Conservation (phyloP, 148 eudicot species). For the Rhododendron molle region DNA sequence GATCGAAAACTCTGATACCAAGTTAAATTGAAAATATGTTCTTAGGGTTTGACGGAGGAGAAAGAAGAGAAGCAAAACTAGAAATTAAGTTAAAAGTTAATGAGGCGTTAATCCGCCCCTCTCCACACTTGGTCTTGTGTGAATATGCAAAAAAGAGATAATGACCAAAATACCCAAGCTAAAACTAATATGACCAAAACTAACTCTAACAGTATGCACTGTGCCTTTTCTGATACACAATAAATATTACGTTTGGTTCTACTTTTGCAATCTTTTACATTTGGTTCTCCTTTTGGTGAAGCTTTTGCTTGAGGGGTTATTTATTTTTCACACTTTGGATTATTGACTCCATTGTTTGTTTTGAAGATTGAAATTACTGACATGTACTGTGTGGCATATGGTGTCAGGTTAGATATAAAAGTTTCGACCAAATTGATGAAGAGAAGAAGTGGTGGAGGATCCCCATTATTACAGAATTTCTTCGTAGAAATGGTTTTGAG, state of each 20-base stretch:
- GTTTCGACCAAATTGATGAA: slow-evolving; percentile 75
- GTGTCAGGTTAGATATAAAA: slow-evolving; percentile 68
- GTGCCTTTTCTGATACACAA: neutral
- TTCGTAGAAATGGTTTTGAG: slow-evolving; percentile 58
- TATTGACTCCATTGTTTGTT: neutral
- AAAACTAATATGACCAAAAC: neutral
- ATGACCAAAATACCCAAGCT: neutral
- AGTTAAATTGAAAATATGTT: neutral
- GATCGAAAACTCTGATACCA: neutral
- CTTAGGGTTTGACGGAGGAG: neutral
- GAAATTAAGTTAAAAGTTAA: neutral
- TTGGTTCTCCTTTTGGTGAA: neutral
- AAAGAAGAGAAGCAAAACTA: neutral
- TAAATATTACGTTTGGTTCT: neutral
- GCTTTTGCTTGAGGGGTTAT: neutral
- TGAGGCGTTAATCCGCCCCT: neutral
- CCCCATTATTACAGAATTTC: slow-evolving; percentile 80
- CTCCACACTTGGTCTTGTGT: neutral
- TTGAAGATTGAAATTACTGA: neutral
- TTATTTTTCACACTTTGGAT: neutral
- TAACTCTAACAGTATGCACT: neutral
- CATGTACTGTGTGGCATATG: neutral
- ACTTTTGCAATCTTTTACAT: neutral
- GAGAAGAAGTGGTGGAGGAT: slow-evolving; percentile 82
- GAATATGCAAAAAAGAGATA: neutral